A percentile compares a stretch with the other conserved stretches of the same genome.
Evolutionary conservation across 2,329 filamentous ascomycete species (phyloP).

Genomic region (Trichoderma gracile): DNA sequence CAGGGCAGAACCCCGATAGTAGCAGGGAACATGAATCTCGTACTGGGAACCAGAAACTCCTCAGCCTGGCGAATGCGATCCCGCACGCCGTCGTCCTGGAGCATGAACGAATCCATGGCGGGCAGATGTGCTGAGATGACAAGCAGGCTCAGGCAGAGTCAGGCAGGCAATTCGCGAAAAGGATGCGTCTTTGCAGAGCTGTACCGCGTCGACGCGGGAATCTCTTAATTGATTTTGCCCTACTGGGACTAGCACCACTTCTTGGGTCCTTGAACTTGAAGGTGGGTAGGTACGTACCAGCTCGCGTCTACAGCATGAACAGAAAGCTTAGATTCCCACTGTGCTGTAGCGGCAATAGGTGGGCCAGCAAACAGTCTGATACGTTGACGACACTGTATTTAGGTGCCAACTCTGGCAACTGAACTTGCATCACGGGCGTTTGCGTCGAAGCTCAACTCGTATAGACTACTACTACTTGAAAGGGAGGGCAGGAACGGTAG

Average conservation of each 20-base stretch:
- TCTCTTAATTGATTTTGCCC: constrained; percentile 10
- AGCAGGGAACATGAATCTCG: constrained; percentile 9
- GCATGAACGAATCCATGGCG: constrained; percentile 70
- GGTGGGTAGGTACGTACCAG: constrained; percentile 5
- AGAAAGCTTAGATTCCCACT: too few relatives aligned
- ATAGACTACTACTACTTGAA: too few relatives aligned
- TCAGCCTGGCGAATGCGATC: constrained; percentile 84
- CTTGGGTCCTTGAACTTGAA: too few relatives aligned
- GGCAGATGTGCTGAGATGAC: not conserved
- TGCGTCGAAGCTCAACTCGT: too few relatives aligned
- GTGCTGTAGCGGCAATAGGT: too few relatives aligned
- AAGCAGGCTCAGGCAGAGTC: too few relatives aligned
- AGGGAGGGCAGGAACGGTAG: too few relatives aligned
- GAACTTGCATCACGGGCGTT: too few relatives aligned
- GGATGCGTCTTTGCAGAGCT: constrained; percentile 9
- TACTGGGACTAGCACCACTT: not conserved
- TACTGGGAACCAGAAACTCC: constrained; percentile 93
- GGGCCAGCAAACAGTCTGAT: too few relatives aligned
- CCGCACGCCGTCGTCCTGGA: constrained; percentile 80
- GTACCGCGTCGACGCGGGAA: not conserved
- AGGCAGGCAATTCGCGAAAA: not conserved
- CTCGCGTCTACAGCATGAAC: not conserved
- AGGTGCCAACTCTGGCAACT: too few relatives aligned
- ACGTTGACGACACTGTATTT: too few relatives aligned
- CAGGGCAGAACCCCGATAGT: not conserved